phyloP scores from a whole-genome alignment of 2,329 filamentous ascomycete species.

The Diaporthe vaccinii region DNA sequence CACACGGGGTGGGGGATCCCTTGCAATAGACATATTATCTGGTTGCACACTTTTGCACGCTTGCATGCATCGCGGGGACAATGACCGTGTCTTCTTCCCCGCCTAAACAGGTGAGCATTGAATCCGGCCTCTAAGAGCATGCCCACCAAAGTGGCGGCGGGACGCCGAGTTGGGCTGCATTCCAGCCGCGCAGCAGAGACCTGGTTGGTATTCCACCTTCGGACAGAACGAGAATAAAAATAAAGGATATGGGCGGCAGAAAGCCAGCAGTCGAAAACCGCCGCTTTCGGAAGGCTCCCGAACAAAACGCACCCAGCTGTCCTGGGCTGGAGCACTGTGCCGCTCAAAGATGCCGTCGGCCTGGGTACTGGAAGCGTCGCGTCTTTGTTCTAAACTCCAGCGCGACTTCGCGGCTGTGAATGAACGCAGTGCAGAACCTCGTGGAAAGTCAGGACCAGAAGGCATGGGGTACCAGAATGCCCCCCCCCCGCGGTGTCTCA shows the following conservation, averaged over 20 bases:
- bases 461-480: not conserved
- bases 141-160: not conserved
- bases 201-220: slow-evolving; percentile 15
- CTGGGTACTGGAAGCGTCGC: not conserved
- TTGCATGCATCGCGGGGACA: slow-evolving; percentile 21
- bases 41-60: not conserved
- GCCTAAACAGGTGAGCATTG: not conserved
- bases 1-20: not conserved
- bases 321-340: not conserved
- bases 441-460: not conserved
- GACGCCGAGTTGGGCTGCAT: slow-evolving; percentile 11
- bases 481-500: not conserved
- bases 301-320: slow-evolving; percentile 30
- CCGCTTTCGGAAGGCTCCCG: slow-evolving; percentile 35
- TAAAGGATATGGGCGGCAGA: slow-evolving; percentile 12
- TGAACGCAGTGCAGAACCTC: slow-evolving; percentile 27
- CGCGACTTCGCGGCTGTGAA: not conserved
- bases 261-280: slow-evolving; percentile 9
- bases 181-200: slow-evolving; percentile 7
- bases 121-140: slow-evolving; percentile 13
- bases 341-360: slow-evolving; percentile 13
- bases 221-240: not conserved
- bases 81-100: slow-evolving; percentile 34
- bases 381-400: slow-evolving; percentile 22
- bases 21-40: slow-evolving; percentile 30